phyloP scores from a whole-genome alignment of 495 filamentous ascomycete genomes.

The Tuber umbilicatum region DNA sequence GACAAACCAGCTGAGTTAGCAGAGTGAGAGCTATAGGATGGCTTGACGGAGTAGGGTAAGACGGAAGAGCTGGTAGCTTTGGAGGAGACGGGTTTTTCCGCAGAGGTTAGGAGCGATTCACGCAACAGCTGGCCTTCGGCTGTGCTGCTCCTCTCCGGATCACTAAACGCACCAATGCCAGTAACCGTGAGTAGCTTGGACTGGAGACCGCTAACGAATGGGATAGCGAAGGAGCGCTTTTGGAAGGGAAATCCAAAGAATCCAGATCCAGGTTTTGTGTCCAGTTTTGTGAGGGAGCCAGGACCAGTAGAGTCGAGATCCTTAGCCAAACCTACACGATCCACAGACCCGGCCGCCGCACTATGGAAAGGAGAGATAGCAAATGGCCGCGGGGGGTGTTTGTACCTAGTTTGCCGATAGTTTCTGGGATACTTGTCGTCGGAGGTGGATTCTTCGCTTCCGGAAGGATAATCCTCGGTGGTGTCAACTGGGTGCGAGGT shows the following conservation, averaged over 20 bases:
- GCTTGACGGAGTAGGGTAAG: neutral
- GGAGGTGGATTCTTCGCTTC: neutral
- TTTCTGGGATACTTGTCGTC: neutral
- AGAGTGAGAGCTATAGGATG: neutral
- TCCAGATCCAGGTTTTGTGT: neutral
- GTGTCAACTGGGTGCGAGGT: neutral
- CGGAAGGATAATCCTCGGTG: neutral
- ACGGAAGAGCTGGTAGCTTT: neutral
- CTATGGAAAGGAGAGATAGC: neutral
- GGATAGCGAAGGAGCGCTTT: neutral
- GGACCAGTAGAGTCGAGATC: neutral
- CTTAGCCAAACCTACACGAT: neutral
- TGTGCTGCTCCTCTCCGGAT: neutral
- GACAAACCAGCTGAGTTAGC: neutral
- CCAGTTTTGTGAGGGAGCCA: neutral
- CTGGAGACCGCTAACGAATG: neutral
- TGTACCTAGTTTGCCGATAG: neutral
- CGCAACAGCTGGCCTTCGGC: neutral
- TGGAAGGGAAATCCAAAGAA: neutral
- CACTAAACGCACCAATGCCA: neutral
- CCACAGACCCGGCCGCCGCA: neutral
- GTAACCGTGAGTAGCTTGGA: neutral
- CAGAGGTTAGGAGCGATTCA: neutral
- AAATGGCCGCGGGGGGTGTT: neutral
- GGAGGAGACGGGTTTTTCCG: neutral